Conservation (phyloP, 768 basidiomycete genomes). For the Daedaleopsis sinensis region DNA sequence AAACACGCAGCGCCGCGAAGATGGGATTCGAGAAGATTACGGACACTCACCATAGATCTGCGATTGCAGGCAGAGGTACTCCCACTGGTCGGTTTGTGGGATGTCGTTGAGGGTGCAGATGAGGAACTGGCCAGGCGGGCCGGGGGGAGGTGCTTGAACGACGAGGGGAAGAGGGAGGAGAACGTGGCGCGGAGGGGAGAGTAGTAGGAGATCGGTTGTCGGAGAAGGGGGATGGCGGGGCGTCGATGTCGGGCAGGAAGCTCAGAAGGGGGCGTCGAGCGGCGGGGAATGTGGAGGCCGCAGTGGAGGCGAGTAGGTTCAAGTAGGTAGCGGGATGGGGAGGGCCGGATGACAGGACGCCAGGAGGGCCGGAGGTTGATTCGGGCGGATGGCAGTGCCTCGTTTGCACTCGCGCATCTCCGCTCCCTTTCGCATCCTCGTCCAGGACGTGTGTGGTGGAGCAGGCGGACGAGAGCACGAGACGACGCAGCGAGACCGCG, state of each 20-base stretch:
- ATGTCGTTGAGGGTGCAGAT: constrained; percentile 39
- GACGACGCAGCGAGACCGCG: too few species aligned
- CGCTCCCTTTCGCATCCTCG: too few species aligned
- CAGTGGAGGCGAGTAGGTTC: too few species aligned
- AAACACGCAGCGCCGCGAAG: background rate
- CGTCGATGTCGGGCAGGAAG: background rate
- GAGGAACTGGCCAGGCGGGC: constrained; percentile 34
- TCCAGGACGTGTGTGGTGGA: too few species aligned
- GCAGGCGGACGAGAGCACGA: too few species aligned
- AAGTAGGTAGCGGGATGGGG: too few species aligned
- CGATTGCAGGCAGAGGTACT: constrained; percentile 15
- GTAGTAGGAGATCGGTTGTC: background rate
- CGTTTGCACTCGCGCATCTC: too few species aligned
- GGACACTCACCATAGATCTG: constrained; percentile 15
- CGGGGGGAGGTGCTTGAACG: constrained; percentile 30
- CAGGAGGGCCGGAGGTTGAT: too few species aligned
- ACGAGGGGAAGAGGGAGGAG: constrained; percentile 12
- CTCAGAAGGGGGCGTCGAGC: background rate
- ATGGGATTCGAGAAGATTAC: background rate
- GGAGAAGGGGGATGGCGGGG: background rate
- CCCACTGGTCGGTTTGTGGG: constrained; percentile 18
- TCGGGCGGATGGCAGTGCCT: too few species aligned
- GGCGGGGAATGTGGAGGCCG: too few species aligned
- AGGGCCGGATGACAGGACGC: too few species aligned
- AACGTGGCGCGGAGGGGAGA: too few species aligned